Percentiles rank a stretch among this genome's conserved stretches.
Evolutionary conservation across 2,329 filamentous ascomycete genomes (phyloP).

Genomic region (Arthrobotrys conoides): DNA sequence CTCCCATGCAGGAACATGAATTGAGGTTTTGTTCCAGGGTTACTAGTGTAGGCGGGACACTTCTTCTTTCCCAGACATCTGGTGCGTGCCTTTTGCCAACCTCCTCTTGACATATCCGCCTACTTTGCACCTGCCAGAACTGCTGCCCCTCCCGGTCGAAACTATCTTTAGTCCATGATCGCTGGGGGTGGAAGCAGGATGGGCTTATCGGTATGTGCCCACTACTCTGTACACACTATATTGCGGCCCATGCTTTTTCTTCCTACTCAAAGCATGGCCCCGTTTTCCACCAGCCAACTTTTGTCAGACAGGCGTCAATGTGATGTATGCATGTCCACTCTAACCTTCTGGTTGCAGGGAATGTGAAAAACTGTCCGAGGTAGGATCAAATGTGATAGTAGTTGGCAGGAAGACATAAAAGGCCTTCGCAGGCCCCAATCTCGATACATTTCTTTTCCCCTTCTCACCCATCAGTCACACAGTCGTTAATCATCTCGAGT

Average conservation of each 20-base stretch:
- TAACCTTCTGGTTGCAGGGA: constrained; percentile 21
- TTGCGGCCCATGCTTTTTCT: constrained; percentile 47
- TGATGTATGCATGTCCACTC: constrained; percentile 50
- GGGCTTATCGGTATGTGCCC: constrained; percentile 31
- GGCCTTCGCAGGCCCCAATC: constrained; percentile 39
- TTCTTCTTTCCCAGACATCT: constrained; percentile 38
- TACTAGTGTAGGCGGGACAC: constrained; percentile 16
- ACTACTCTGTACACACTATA: constrained; percentile 30
- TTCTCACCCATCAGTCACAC: constrained; percentile 51
- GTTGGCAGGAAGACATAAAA: constrained; percentile 51
- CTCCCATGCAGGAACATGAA: constrained; percentile 57
- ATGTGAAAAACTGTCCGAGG: constrained; percentile 59
- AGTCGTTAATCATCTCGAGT: constrained; percentile 60
- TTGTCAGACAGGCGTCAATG: constrained; percentile 56
- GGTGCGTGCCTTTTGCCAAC: constrained; percentile 41
- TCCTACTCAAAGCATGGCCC: constrained; percentile 10
- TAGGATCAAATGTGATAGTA: constrained; percentile 31
- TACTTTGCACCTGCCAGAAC: constrained; percentile 50
- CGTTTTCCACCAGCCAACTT: constrained; percentile 21
- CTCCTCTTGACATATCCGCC: constrained; percentile 21
- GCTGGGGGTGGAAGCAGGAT: constrained; percentile 37
- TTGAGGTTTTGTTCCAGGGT: constrained; percentile 49
- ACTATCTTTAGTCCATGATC: constrained; percentile 54
- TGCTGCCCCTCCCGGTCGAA: constrained; percentile 19
- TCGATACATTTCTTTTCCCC: constrained; percentile 30